A percentile compares a stretch with the other conserved stretches of the same genome.
Evolutionary conservation across 169 alveolate species (phyloP).

Genomic region (Toxoplasma gondii): DNA sequence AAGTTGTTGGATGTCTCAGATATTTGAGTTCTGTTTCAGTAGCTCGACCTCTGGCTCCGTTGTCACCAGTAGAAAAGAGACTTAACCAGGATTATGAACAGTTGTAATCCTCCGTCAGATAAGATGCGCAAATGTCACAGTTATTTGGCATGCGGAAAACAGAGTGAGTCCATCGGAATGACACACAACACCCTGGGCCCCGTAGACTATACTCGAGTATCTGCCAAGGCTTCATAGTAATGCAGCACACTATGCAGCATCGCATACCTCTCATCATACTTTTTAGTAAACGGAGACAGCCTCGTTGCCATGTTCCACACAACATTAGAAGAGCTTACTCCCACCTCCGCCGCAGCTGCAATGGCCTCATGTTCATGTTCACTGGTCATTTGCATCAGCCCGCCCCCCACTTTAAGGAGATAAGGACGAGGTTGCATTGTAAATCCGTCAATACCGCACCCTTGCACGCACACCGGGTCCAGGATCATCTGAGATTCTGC

Average conservation of each 20-base stretch:
- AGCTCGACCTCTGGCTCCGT: too few relatives aligned
- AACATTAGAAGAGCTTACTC: conserved; percentile 7
- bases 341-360: conserved; percentile 30
- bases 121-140: too few relatives aligned
- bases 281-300: conserved; percentile 22
- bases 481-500: background rate
- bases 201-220: background rate
- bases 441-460: conserved; percentile 22
- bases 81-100: too few relatives aligned
- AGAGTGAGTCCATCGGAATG: too few relatives aligned
- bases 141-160: too few relatives aligned
- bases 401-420: conserved; percentile 33
- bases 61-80: too few relatives aligned
- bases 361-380: conserved; percentile 12
- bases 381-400: background rate
- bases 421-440: background rate
- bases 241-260: conserved; percentile 36
- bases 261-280: conserved; percentile 18
- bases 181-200: too few relatives aligned
- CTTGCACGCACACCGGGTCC: conserved; percentile 44
- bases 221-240: conserved; percentile 29
- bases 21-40: too few relatives aligned
- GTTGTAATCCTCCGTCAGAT: too few relatives aligned
- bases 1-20: too few relatives aligned
- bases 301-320: conserved; percentile 40